Conservation (phyloP, 2,329 filamentous ascomycete species). For the Colletotrichum ledebouriae region DNA sequence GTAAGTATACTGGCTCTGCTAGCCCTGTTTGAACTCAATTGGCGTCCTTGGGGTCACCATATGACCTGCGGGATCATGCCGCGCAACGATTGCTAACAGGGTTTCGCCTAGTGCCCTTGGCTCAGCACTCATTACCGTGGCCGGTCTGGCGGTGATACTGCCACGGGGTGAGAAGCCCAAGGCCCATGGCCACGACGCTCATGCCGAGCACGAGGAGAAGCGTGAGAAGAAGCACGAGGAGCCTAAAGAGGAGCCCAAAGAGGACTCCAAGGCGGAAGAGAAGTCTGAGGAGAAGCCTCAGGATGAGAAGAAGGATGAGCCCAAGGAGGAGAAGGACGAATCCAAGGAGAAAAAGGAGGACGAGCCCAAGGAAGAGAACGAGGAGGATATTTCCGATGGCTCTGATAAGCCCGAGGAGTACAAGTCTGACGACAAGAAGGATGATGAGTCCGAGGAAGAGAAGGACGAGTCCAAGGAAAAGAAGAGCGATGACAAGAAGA, state of each 20-base stretch:
- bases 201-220: conserved; percentile 27
- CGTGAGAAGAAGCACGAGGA: conserved; percentile 40
- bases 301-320: conserved; percentile 36
- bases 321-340: conserved; percentile 25
- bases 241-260: conserved; percentile 45
- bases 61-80: not conserved
- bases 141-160: conserved; percentile 36
- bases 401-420: conserved; percentile 42
- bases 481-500: conserved; percentile 46
- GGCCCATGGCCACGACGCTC: conserved; percentile 24
- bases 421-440: conserved; percentile 37
- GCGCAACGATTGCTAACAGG: not conserved
- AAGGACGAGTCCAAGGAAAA: conserved; percentile 25
- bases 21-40: not conserved
- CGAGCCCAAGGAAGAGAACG: conserved; percentile 39
- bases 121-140: conserved; percentile 29
- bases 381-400: conserved; percentile 38
- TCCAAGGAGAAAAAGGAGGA: conserved; percentile 43
- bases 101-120: conserved; percentile 21
- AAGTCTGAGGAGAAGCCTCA: conserved; percentile 47
- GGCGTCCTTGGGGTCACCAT: not conserved
- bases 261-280: conserved; percentile 43
- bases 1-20: not conserved
- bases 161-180: conserved; percentile 34
- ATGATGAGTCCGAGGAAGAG: conserved; percentile 32